Evolutionary conservation across 495 filamentous ascomycete genomes (phyloP).

Genomic region (Annulohypoxylon nitens): DNA sequence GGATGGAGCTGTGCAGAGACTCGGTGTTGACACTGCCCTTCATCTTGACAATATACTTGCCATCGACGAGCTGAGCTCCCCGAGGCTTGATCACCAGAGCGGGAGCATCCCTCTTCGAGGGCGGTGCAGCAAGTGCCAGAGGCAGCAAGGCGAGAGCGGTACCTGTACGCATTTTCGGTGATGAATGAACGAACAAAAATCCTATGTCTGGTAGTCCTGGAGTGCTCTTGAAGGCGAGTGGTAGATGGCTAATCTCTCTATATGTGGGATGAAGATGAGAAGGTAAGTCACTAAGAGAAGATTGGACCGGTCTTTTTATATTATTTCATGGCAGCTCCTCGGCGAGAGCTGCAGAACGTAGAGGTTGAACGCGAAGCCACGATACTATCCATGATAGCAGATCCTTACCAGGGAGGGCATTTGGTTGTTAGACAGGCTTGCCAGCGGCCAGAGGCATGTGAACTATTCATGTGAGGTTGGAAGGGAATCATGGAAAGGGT

Average conservation of each 20-base stretch:
- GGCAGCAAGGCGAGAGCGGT: slow-evolving; percentile 47
- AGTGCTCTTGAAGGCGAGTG: slow-evolving; percentile 9
- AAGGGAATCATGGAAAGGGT: slow-evolving; percentile 31
- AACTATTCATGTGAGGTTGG: slow-evolving; percentile 38
- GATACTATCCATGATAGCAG: slow-evolving; percentile 33
- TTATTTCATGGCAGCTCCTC: slow-evolving; percentile 11
- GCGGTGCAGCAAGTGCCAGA: slow-evolving; percentile 50
- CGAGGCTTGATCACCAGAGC: slow-evolving; percentile 48
- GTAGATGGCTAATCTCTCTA: slow-evolving; percentile 9
- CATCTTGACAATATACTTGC: slow-evolving; percentile 62
- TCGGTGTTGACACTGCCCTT: slow-evolving; percentile 49
- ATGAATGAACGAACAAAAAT: neutral
- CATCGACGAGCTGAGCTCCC: slow-evolving; percentile 51
- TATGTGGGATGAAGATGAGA: slow-evolving; percentile 27
- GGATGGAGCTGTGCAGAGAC: slow-evolving; percentile 52
- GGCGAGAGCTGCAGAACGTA: slow-evolving; percentile 7
- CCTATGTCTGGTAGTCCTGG: slow-evolving; percentile 5
- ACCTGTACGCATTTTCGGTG: slow-evolving; percentile 46
- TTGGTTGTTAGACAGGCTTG: slow-evolving; percentile 26
- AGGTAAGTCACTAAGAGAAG: slow-evolving; percentile 3
- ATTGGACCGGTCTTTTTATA: slow-evolving; percentile 23
- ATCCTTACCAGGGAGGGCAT: slow-evolving; percentile 36
- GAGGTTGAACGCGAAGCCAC: slow-evolving; percentile 28
- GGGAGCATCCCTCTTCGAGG: slow-evolving; percentile 46
- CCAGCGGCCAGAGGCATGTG: slow-evolving; percentile 38